A percentile compares a stretch with the other conserved stretches of the same genome.
Evolutionary conservation across 805 yeast genomes (phyloP).

Genomic region (Wickerhamiella occidentalis): DNA sequence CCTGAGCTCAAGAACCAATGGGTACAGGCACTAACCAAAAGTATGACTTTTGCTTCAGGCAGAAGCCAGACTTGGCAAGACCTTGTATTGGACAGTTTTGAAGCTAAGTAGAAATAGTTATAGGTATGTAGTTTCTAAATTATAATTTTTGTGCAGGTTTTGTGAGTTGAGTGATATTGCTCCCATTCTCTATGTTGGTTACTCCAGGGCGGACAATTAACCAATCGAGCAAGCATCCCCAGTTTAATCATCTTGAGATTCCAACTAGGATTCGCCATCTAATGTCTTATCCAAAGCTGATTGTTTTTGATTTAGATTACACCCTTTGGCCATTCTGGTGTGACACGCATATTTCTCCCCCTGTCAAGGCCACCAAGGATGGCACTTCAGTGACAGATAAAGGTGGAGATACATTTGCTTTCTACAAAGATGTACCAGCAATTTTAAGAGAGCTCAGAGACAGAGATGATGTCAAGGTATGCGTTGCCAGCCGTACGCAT

Average conservation of each 20-base stretch:
- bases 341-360: conserved; percentile 56
- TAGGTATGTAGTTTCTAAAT: background rate
- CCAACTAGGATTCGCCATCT: background rate
- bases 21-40: conserved; percentile 47
- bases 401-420: conserved; percentile 41
- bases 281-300: conserved; percentile 34
- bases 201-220: too few relatives aligned
- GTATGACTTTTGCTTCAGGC: conserved; percentile 30
- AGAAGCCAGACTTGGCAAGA: conserved; percentile 22
- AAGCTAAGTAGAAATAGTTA: background rate
- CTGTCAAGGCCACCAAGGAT: conserved; percentile 33
- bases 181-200: too few relatives aligned
- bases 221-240: background rate
- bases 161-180: too few relatives aligned
- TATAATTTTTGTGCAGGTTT: background rate
- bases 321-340: conserved; percentile 78
- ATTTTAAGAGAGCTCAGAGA: conserved; percentile 43
- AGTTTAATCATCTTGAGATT: background rate
- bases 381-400: conserved; percentile 37
- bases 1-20: conserved; percentile 48
- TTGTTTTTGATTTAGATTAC: conserved; percentile 65
- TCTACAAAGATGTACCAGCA: conserved; percentile 57
- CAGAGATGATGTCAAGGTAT: conserved; percentile 37
- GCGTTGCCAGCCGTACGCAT: conserved; percentile 70
- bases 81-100: conserved; percentile 17